These are phyloP conservation scores for Nicotiana rustica DNA, from an alignment of 305 asterid species.

Conservation along the genomic window DNA sequence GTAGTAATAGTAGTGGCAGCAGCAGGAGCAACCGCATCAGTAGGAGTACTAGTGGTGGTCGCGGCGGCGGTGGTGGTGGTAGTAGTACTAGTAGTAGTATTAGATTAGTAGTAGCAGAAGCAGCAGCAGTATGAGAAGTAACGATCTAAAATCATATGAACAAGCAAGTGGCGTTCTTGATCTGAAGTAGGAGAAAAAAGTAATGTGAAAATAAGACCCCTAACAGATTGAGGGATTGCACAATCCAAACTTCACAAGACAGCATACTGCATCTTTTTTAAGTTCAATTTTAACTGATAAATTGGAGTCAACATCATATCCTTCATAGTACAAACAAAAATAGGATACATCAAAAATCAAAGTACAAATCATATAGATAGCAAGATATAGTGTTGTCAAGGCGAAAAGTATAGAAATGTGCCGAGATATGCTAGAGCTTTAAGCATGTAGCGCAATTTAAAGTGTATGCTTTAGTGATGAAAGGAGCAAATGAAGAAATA, in stretches of 20 bases:
- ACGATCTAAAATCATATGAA: neutral
- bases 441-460: neutral
- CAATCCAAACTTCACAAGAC: constrained; percentile 20
- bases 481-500: constrained; percentile 1
- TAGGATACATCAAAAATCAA: constrained; percentile 1
- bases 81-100: too few species aligned
- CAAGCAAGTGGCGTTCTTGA: neutral
- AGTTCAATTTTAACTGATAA: neutral
- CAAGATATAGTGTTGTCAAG: constrained; percentile 20
- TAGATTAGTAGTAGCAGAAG: neutral
- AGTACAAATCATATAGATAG: neutral
- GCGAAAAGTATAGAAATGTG: constrained; percentile 4
- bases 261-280: neutral
- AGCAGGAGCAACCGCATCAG: neutral
- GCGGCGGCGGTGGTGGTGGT: too few species aligned
- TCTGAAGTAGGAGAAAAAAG: constrained; percentile 23
- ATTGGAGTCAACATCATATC: constrained; percentile 9
- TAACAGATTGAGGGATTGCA: constrained; percentile 21
- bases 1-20: neutral
- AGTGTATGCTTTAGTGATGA: constrained; percentile 24
- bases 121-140: neutral
- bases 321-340: neutral
- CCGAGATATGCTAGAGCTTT: constrained; percentile 30
- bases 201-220: neutral
- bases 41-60: too few species aligned